Evolutionary conservation across 1,284 basidiomycete species (phyloP).

Genomic region (Boletellus deceptivus): DNA sequence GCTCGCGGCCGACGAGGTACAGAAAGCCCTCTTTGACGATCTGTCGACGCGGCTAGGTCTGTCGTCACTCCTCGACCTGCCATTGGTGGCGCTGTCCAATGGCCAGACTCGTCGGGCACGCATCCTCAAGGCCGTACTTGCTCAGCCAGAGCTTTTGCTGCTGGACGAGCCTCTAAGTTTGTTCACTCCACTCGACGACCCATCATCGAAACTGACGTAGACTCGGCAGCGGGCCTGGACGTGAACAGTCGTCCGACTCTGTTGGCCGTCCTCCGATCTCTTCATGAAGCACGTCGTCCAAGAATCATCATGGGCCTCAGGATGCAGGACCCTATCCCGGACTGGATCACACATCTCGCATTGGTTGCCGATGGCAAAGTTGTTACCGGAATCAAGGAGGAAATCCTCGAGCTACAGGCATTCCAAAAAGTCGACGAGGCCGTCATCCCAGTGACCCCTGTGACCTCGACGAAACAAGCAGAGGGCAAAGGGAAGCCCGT

Average conservation of each 20-base stretch:
- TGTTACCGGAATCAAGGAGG: constrained; percentile 43
- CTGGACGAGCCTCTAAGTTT: constrained; percentile 84
- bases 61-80: constrained; percentile 68
- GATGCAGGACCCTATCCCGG: constrained; percentile 77
- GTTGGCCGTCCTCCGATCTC: constrained; percentile 52
- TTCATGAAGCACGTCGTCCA: constrained; percentile 54
- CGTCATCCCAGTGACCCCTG: background rate
- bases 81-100: constrained; percentile 82
- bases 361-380: constrained; percentile 53
- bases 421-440: constrained; percentile 7
- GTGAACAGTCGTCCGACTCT: constrained; percentile 56
- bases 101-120: constrained; percentile 90
- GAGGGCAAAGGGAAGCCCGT: constrained; percentile 23
- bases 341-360: constrained; percentile 79
- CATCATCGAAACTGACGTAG: constrained; percentile 1
- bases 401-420: constrained; percentile 33
- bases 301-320: constrained; percentile 80
- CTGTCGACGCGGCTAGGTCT: constrained; percentile 58
- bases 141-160: constrained; percentile 67
- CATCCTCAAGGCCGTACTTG: constrained; percentile 77
- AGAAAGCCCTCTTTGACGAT: constrained; percentile 44
- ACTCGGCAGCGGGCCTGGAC: constrained; percentile 70
- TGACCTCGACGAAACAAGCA: background rate
- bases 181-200: constrained; percentile 19
- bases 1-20: constrained; percentile 16